phyloP scores from a whole-genome alignment of 2,329 filamentous ascomycete species.

The Penicillium crustosum region DNA sequence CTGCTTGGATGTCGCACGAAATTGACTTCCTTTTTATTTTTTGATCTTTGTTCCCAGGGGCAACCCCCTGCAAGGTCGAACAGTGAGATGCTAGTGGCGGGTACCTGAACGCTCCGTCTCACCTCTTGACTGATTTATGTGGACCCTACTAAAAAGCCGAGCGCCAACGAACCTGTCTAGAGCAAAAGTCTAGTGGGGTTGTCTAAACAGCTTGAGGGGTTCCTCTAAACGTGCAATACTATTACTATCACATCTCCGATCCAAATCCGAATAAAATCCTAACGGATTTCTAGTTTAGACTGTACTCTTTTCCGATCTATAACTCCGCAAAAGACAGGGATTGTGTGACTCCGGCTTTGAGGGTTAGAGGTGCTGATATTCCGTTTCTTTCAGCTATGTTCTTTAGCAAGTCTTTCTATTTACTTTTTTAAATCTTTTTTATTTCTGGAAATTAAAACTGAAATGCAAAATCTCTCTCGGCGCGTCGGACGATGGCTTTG shows the following conservation, averaged over 20 bases:
- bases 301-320: not conserved
- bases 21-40: not conserved
- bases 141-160: not conserved
- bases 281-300: not conserved
- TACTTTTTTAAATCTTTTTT: too few relatives aligned
- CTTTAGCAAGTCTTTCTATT: too few relatives aligned
- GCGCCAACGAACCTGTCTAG: not conserved
- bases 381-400: not conserved
- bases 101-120: conserved; percentile 1
- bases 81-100: not conserved
- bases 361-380: not conserved
- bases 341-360: not conserved
- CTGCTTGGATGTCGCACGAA: not conserved
- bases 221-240: not conserved
- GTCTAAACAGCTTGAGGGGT: not conserved
- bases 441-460: not conserved
- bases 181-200: not conserved
- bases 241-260: not conserved
- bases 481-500: conserved; percentile 1
- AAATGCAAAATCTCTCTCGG: not conserved
- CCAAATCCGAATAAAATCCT: not conserved
- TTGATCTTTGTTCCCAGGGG: not conserved
- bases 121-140: not conserved
- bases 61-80: not conserved
- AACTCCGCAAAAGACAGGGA: not conserved